These are phyloP conservation scores for Linum tenue DNA, from an alignment of 345 rosid genomes.

Conservation along the genomic window DNA sequence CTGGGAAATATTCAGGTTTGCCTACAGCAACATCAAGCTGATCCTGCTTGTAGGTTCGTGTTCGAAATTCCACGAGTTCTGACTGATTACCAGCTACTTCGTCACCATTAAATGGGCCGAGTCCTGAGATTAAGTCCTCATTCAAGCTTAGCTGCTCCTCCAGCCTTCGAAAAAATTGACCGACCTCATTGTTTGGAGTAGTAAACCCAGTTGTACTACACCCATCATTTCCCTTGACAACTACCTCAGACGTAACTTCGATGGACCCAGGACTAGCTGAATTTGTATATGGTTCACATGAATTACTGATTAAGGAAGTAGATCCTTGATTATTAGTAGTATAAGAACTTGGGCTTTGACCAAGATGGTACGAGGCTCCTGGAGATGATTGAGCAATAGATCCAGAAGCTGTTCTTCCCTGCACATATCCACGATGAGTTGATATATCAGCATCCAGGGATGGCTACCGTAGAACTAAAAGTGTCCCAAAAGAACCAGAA, in stretches of 20 bases:
- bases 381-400: constrained; percentile 36
- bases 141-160: constrained; percentile 77
- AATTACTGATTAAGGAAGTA: constrained; percentile 32
- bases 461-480: background rate
- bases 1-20: constrained; percentile 16
- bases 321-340: constrained; percentile 39
- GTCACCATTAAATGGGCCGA: constrained; percentile 27
- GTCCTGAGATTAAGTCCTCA: constrained; percentile 41
- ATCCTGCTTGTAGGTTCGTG: constrained; percentile 24
- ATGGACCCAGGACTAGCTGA: constrained; percentile 43
- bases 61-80: constrained; percentile 11
- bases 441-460: too few relatives aligned
- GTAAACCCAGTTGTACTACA: constrained; percentile 26
- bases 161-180: constrained; percentile 54
- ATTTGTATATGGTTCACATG: constrained; percentile 35
- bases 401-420: constrained; percentile 46
- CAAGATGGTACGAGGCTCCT: constrained; percentile 30
- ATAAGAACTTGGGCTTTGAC: constrained; percentile 32
- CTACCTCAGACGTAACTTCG: constrained; percentile 52
- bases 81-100: constrained; percentile 28
- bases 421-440: constrained; percentile 4
- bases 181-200: constrained; percentile 26
- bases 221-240: constrained; percentile 23
- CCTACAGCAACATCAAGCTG: constrained; percentile 19
- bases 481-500: background rate